Conservation (phyloP, 208 protist genomes). For the Leishmania arabica region DNA sequence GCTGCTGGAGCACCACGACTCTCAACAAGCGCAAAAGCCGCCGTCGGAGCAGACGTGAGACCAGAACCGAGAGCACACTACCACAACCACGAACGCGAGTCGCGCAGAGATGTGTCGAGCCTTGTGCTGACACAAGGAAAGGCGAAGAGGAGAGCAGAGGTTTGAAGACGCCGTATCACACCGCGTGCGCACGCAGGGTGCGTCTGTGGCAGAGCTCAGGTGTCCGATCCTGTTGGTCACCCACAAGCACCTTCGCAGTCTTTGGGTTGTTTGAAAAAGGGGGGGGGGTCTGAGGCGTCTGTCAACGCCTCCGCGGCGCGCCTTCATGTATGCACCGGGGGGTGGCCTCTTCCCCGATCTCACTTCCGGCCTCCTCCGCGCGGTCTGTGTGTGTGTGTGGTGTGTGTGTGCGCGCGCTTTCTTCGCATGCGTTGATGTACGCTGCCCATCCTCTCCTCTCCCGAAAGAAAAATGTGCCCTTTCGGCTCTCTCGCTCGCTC, state of each 20-base stretch:
- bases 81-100: not conserved
- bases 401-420: not conserved
- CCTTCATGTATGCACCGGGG: not conserved
- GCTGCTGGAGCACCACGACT: constrained; percentile 29
- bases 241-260: not conserved
- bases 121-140: not conserved
- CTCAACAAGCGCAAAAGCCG: constrained; percentile 10
- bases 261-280: not conserved
- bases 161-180: not conserved
- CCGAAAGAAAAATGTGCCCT: not conserved
- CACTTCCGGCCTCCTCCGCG: not conserved
- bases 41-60: not conserved
- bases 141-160: not conserved
- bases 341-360: not conserved
- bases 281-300: not conserved
- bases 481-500: not conserved
- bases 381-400: not conserved
- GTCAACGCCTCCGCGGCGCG: not conserved
- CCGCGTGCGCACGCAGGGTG: not conserved
- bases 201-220: not conserved
- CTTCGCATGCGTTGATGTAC: not conserved
- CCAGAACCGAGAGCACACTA: not conserved
- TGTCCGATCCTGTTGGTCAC: not conserved
- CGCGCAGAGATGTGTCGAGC: not conserved
- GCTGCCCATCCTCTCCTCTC: not conserved